These are phyloP conservation scores for Candida palmyrensis DNA, from an alignment of 805 yeast species.

Conservation along the genomic window DNA sequence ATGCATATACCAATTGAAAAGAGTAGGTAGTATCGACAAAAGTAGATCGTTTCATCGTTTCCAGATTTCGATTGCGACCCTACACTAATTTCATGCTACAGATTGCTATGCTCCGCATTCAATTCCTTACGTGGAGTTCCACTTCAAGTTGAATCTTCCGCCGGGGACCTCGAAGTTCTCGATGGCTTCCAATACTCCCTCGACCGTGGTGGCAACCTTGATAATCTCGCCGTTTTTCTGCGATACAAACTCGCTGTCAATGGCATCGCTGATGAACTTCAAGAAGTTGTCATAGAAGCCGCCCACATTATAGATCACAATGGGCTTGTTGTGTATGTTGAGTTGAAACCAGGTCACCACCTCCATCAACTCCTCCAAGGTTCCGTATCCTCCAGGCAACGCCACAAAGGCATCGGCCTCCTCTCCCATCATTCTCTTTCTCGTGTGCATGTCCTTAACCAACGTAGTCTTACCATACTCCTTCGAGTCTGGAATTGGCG, in stretches of 20 bases:
- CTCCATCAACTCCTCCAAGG: slow-evolving; percentile 85
- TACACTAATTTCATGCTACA: background rate
- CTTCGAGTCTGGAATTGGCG: slow-evolving; percentile 56
- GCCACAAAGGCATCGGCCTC: slow-evolving; percentile 87
- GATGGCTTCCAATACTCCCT: slow-evolving; percentile 61
- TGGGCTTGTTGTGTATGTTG: slow-evolving; percentile 80
- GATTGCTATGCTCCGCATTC: background rate
- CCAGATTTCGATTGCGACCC: slow-evolving; percentile 1
- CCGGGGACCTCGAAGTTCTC: slow-evolving; percentile 61
- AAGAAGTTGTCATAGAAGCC: slow-evolving; percentile 77
- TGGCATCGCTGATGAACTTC: slow-evolving; percentile 54
- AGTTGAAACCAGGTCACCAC: slow-evolving; percentile 88
- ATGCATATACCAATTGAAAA: no score
- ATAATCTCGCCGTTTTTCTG: slow-evolving; percentile 62
- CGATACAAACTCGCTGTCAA: slow-evolving; percentile 63
- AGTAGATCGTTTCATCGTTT: background rate
- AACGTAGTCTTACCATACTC: slow-evolving; percentile 74
- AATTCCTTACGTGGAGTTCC: slow-evolving; percentile 39
- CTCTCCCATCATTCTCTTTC: slow-evolving; percentile 81
- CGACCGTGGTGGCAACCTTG: slow-evolving; percentile 61
- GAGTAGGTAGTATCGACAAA: no score
- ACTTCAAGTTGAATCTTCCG: slow-evolving; percentile 68
- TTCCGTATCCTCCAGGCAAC: slow-evolving; percentile 90
- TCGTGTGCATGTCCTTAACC: slow-evolving; percentile 85
- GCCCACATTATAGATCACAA: slow-evolving; percentile 68